Evolutionary conservation across 2,329 filamentous ascomycete species (phyloP), one percentile per base, ranked within the genome.

Genomic region (Talaromyces sp.): DNA sequence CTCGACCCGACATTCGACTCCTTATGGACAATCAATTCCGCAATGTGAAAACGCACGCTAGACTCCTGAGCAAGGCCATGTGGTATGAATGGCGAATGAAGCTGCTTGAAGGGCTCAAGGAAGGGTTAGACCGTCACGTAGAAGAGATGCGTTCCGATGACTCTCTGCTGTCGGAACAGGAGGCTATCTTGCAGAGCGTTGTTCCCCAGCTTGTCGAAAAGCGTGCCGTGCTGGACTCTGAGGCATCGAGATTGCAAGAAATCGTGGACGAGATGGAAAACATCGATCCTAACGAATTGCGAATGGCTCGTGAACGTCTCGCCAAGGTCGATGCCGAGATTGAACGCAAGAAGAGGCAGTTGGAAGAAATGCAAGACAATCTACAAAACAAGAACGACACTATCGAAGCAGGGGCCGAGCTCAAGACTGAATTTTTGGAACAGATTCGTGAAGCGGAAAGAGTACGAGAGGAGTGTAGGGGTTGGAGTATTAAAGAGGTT

Each of bases 71-170:
- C 80, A 97, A 97, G 75, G 92, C 92, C 65, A 93, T 95, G 82
- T 99, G 95, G 95, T 99, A 99, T 75, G 90, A 94, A 73, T 99
- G 95, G 95, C 89, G 95, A 47, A 94, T 91, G 84, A 94, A 95
- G 72, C 84, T 98, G 27, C 88, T 91, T 35, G 84, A 93, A 64
- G 90, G 92, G 19, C 84, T 99, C 43, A 93, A 90, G 73, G 88
- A 92, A 70, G 93, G 91, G 3, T 85, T 98, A 3, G 77, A 90
- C 63, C 88, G 86, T 67, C 95, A 93, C 65, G 83, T 87, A 1
- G 86, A 90, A 64, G 92, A 89, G 22, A 92, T 99, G 87, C 85
- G 87, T 56, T 80, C 81, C 1, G 95, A 99, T 70, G 87, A 91
- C 61, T 81, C 85, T 63, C 72, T 87, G 2, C 76, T 99, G 8